Evolutionary conservation across 2,329 filamentous ascomycete genomes (phyloP).

Genomic region (Leptographium wingfieldii): DNA sequence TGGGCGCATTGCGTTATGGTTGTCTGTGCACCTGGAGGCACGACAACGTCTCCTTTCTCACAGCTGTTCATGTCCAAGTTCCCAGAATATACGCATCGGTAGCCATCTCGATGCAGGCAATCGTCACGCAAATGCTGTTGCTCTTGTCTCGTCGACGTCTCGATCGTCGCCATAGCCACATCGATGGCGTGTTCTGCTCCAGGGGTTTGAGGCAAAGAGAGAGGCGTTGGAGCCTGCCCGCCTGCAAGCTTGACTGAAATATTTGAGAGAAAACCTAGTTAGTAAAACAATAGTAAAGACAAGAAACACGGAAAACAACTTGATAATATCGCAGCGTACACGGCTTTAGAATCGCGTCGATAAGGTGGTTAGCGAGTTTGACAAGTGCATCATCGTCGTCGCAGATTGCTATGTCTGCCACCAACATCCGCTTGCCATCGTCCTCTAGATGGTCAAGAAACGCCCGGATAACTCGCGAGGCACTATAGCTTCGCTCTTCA

Average conservation of each 20-base stretch:
- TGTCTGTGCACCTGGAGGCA: background rate
- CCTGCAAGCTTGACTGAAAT: conserved; percentile 1
- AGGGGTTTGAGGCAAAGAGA: background rate
- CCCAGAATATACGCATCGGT: conserved; percentile 2
- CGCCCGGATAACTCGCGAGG: background rate
- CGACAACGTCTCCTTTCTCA: background rate
- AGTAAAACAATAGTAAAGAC: too few relatives aligned
- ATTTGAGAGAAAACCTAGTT: too few relatives aligned
- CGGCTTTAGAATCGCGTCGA: background rate
- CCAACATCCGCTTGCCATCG: background rate
- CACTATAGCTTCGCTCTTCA: background rate
- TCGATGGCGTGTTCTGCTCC: background rate
- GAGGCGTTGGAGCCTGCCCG: background rate
- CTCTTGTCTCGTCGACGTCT: background rate
- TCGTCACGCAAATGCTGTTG: background rate
- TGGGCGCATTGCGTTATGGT: background rate
- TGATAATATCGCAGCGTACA: background rate
- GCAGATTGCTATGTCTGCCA: background rate
- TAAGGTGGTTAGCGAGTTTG: background rate
- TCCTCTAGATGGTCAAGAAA: background rate
- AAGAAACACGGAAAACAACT: background rate
- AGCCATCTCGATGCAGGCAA: conserved; percentile 3
- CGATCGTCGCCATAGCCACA: background rate
- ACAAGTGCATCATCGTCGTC: background rate
- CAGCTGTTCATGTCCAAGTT: background rate